Percentiles rank a stretch among this genome's conserved stretches.
phyloP scores from a whole-genome alignment of 371 early-diverging fungal species.

The Rhizopus delemar region DNA sequence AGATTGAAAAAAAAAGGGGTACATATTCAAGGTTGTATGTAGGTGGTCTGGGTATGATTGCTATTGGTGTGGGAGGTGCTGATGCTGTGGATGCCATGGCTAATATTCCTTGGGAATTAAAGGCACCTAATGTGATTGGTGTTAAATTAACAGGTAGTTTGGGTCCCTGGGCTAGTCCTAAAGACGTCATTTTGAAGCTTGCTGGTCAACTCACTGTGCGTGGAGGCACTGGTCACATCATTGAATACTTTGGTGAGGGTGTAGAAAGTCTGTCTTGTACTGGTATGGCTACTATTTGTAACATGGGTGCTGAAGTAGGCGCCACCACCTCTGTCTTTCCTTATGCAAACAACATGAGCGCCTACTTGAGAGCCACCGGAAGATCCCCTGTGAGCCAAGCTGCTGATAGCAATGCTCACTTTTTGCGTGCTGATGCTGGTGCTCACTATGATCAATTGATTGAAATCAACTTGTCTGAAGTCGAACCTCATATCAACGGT shows the following conservation, averaged over 20 bases:
- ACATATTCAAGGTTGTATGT: constrained; percentile 52
- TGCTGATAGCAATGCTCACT: constrained; percentile 60
- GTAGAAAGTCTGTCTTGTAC: constrained; percentile 86
- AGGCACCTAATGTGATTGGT: constrained; percentile 92
- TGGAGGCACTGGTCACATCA: constrained; percentile 88
- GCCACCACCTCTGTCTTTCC: constrained; percentile 94
- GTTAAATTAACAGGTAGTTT: constrained; percentile 88
- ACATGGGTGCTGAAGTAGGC: constrained; percentile 95
- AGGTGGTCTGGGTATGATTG: constrained; percentile 91
- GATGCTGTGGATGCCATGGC: constrained; percentile 97
- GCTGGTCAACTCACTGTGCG: constrained; percentile 87
- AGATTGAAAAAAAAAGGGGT: not conserved
- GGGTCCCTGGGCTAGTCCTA: constrained; percentile 89
- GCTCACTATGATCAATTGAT: constrained; percentile 84
- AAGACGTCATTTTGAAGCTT: constrained; percentile 87
- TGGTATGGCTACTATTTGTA: constrained; percentile 95
- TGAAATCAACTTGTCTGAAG: constrained; percentile 83
- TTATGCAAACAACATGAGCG: constrained; percentile 74
- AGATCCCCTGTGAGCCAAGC: constrained; percentile 72
- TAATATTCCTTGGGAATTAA: constrained; percentile 91
- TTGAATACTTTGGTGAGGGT: constrained; percentile 93
- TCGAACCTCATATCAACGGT: constrained; percentile 96
- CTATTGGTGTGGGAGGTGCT: constrained; percentile 94
- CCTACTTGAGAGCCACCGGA: constrained; percentile 79
- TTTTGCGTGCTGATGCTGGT: constrained; percentile 56